Conservation (phyloP, 331 rosid species). For the Cydonia oblonga region DNA sequence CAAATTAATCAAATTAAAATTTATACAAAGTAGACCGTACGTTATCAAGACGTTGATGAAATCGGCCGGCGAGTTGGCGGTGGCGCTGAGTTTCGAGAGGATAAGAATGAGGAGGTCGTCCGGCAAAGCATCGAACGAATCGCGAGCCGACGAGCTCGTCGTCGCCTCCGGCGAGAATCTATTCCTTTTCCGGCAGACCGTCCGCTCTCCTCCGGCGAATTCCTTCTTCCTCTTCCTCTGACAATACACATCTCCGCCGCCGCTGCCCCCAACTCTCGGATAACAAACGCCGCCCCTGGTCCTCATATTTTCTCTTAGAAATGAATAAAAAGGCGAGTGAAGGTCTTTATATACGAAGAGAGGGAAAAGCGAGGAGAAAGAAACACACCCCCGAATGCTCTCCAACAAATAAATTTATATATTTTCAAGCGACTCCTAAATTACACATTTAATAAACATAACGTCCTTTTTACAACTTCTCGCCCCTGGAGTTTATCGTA, state of each 20-base stretch:
- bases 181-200: conserved; percentile 29
- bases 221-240: conserved; percentile 24
- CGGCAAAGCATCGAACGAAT: conserved; percentile 64
- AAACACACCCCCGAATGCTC: conserved; percentile 34
- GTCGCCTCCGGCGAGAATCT: conserved; percentile 13
- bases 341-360: conserved; percentile 22
- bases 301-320: conserved; percentile 37
- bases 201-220: conserved; percentile 13
- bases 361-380: background rate
- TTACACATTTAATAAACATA: background rate
- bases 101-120: conserved; percentile 76
- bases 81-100: conserved; percentile 59
- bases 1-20: background rate
- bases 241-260: background rate
- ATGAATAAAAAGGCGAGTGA: background rate
- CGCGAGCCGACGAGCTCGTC: background rate
- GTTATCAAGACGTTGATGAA: conserved; percentile 54
- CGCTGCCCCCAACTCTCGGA: conserved; percentile 10
- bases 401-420: background rate
- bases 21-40: conserved; percentile 19
- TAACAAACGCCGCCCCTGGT: conserved; percentile 77
- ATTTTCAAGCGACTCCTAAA: background rate
- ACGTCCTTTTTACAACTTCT: conserved; percentile 11
- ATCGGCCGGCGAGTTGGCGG: conserved; percentile 56
- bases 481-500: conserved; percentile 27